phyloP scores from a whole-genome alignment of 1,284 basidiomycete genomes.

The Coriolopsis trogii region DNA sequence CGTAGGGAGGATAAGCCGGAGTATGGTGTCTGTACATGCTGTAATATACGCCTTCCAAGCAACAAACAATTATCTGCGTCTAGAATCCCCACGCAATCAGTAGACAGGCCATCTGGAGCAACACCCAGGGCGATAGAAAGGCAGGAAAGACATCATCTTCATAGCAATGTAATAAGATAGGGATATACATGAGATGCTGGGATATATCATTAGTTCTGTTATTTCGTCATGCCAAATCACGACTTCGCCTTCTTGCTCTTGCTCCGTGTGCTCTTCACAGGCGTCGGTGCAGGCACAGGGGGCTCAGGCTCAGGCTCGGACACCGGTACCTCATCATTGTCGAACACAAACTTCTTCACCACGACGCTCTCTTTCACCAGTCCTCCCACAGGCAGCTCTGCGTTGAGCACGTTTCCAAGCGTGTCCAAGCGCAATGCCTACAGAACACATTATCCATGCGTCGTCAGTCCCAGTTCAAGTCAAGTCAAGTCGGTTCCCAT shows the following conservation, averaged over 20 bases:
- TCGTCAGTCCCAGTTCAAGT: too few species aligned
- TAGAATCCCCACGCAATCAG: neutral
- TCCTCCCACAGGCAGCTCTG: constrained; percentile 60
- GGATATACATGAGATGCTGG: constrained; percentile 23
- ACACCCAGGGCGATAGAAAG: constrained; percentile 3
- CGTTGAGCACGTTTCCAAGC: constrained; percentile 72
- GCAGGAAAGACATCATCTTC: neutral
- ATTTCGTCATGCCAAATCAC: constrained; percentile 13
- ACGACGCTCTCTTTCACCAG: constrained; percentile 69
- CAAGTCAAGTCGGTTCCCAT: too few species aligned
- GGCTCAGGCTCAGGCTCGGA: constrained; percentile 35
- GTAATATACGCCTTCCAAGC: constrained; percentile 10
- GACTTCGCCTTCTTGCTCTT: constrained; percentile 45
- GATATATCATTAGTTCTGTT: constrained; percentile 16
- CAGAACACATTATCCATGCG: too few species aligned
- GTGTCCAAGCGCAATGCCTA: constrained; percentile 71
- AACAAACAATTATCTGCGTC: neutral
- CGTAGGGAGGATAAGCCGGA: neutral
- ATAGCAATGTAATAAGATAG: constrained; percentile 23
- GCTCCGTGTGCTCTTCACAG: constrained; percentile 51
- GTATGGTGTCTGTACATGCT: constrained; percentile 2
- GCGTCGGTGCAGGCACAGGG: constrained; percentile 19
- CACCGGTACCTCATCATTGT: constrained; percentile 47
- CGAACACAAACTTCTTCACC: constrained; percentile 84
- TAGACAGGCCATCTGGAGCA: constrained; percentile 4